Evolutionary conservation across 2,329 filamentous ascomycete species (phyloP).

Genomic region (Xylaria sp.): DNA sequence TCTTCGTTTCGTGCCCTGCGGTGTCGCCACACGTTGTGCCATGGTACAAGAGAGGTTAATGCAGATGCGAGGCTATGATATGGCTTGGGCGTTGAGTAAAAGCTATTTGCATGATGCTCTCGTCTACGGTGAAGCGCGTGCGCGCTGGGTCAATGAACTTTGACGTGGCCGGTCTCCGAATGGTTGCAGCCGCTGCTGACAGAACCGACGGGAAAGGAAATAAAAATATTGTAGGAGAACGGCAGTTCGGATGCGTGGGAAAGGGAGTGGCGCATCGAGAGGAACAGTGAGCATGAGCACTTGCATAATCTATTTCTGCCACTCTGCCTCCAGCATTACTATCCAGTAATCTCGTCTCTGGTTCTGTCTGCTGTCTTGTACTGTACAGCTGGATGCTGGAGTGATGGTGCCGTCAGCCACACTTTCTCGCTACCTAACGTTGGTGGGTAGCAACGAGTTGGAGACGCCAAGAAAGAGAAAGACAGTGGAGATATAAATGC

Average conservation of each 20-base stretch:
- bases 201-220: conserved; percentile 21
- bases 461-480: conserved; percentile 32
- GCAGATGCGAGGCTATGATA: conserved; percentile 25
- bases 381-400: conserved; percentile 15
- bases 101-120: conserved; percentile 29
- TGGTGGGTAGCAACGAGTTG: conserved; percentile 30
- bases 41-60: conserved; percentile 22
- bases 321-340: not conserved
- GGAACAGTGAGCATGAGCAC: conserved; percentile 22
- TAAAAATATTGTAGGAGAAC: conserved; percentile 15
- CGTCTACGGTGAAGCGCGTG: conserved; percentile 10
- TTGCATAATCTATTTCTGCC: conserved; percentile 24
- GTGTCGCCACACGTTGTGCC: conserved; percentile 34
- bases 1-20: conserved; percentile 38
- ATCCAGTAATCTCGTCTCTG: not conserved
- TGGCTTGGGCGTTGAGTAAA: conserved; percentile 10
- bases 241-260: conserved; percentile 32
- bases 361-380: not conserved
- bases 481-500: conserved; percentile 10
- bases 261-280: conserved; percentile 27
- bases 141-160: conserved; percentile 16
- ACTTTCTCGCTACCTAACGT: conserved; percentile 12
- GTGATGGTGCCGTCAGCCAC: conserved; percentile 23
- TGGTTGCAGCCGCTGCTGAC: conserved; percentile 29
- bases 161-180: conserved; percentile 24